A percentile compares a stretch with the other conserved stretches of the same genome.
These are phyloP conservation scores for Aspergillus ostianus DNA, from an alignment of 495 filamentous ascomycete genomes.

Conservation along the genomic window DNA sequence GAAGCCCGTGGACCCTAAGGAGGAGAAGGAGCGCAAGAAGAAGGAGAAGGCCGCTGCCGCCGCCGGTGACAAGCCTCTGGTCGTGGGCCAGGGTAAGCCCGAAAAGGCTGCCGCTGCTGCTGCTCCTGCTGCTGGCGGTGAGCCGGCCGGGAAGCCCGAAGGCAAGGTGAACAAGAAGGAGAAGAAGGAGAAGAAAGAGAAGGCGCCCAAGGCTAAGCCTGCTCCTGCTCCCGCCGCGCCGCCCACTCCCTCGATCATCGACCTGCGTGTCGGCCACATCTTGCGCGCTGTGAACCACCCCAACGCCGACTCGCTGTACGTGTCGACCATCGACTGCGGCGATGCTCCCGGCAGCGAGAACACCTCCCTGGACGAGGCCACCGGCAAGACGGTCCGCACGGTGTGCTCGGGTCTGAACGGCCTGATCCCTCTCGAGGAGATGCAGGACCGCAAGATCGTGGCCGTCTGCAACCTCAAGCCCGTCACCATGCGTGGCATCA, in stretches of 20 bases:
- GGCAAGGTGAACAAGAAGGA: conserved; percentile 42
- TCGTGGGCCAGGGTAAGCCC: conserved; percentile 49
- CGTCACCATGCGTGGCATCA: conserved; percentile 97
- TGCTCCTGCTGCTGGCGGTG: conserved; percentile 36
- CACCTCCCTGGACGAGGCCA: conserved; percentile 70
- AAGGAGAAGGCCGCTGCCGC: conserved; percentile 72
- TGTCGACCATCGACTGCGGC: conserved; percentile 95
- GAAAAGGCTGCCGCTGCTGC: conserved; percentile 33
- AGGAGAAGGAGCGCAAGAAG: conserved; percentile 86
- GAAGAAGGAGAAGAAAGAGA: conserved; percentile 87
- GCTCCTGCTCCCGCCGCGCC: conserved; percentile 64
- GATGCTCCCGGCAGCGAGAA: conserved; percentile 83
- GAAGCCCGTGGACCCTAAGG: conserved; percentile 77
- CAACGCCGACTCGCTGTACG: conserved; percentile 92
- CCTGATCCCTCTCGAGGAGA: conserved; percentile 84
- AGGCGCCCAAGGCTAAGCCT: conserved; percentile 66
- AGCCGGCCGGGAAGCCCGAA: conserved; percentile 39
- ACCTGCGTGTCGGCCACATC: conserved; percentile 95
- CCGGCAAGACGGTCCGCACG: conserved; percentile 84
- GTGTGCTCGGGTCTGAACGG: conserved; percentile 97
- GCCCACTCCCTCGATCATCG: conserved; percentile 81
- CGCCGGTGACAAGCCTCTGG: conserved; percentile 38
- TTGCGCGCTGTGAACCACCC: conserved; percentile 92
- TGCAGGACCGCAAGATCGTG: conserved; percentile 93
- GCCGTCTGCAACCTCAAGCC: conserved; percentile 97